Evolutionary conservation across 768 basidiomycete genomes (phyloP), one percentile per base, ranked within the genome.

Genomic region (Amanita phalloides): DNA sequence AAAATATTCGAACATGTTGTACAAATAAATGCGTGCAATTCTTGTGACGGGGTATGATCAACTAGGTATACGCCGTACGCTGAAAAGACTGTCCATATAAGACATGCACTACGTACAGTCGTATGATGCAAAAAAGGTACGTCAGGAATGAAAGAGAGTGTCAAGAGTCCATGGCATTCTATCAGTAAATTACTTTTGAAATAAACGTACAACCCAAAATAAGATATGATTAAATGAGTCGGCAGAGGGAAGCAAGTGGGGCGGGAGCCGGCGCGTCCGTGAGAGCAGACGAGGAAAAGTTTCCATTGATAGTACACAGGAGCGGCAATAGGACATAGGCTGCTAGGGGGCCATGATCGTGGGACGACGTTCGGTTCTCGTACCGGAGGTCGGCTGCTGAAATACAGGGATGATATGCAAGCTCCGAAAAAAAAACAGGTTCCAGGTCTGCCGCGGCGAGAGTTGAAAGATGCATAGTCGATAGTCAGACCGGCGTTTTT

Each of bases 141-240:
- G 44, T 39, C 14, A 13, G 3, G 13, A 26, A 41, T 7, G 28
- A n/a, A 28, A 13, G 25, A 26, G 25, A 39, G 46, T 35, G 46
- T 28, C 37, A 49, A 49, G 14, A 28, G 44, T 45, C 44, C 44
- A 30, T 42, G 11, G 41, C 6, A 13, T 37, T 48, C 28, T 48
- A 14, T 33, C 41, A 17, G 13, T 49, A 49, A 41, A 49, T 49
- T 49, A 49, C 48, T 41, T 49, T 39, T 41, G 21, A 49, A 38
- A 49, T 21, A 49, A 49, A 49, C 28, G 28, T 38, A 38, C 35
- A 41, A 49, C 35, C 35, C 38, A 49, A 30, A 39, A 38, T 41
- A 49, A 49, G 48, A 49, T 39, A 39, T 4, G 26, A 35, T 48
- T 36, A 48, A 48, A 47, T 36, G 45, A 47, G 14, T 33, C 9